These are phyloP conservation scores for Calvatia gigantea DNA, from an alignment of 768 basidiomycete genomes.

Conservation along the genomic window DNA sequence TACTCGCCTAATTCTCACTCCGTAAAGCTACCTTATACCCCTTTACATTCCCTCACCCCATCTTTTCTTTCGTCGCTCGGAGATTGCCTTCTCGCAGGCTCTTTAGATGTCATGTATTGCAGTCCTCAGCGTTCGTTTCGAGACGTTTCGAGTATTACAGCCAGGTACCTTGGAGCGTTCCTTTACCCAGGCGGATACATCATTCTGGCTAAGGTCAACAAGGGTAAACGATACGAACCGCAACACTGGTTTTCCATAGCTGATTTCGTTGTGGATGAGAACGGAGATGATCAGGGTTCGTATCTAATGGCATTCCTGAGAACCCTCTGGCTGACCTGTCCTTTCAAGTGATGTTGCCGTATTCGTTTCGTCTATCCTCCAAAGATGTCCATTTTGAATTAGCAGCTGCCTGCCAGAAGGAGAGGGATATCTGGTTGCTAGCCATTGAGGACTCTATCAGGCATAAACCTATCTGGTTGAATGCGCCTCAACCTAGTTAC, in stretches of 20 bases:
- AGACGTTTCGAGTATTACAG: conserved; percentile 36
- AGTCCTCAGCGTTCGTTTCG: conserved; percentile 36
- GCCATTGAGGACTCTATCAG: conserved; percentile 55
- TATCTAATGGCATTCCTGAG: conserved; percentile 14
- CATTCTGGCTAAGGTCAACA: conserved; percentile 81
- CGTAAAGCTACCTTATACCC: conserved; percentile 19
- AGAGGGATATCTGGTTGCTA: conserved; percentile 85
- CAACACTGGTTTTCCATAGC: conserved; percentile 83
- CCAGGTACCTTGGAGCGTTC: conserved; percentile 89
- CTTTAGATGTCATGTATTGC: conserved; percentile 83
- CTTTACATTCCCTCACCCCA: conserved; percentile 38
- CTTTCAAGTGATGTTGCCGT: conserved; percentile 68
- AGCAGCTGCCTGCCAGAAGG: conserved; percentile 77
- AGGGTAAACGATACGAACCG: conserved; percentile 79
- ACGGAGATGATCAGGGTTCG: conserved; percentile 73
- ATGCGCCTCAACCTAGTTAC: conserved; percentile 65
- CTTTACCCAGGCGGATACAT: conserved; percentile 85
- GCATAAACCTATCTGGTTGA: conserved; percentile 44
- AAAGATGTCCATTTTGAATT: conserved; percentile 79
- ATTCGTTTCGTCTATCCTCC: conserved; percentile 71
- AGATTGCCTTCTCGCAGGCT: conserved; percentile 75
- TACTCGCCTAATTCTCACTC: conserved; percentile 16
- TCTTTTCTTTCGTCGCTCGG: conserved; percentile 76
- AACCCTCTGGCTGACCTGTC: not conserved
- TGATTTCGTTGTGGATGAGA: conserved; percentile 67